Base-by-base conservation (phyloP, 2,329 filamentous ascomycete genomes). In the Penicillium sp. region DNA sequence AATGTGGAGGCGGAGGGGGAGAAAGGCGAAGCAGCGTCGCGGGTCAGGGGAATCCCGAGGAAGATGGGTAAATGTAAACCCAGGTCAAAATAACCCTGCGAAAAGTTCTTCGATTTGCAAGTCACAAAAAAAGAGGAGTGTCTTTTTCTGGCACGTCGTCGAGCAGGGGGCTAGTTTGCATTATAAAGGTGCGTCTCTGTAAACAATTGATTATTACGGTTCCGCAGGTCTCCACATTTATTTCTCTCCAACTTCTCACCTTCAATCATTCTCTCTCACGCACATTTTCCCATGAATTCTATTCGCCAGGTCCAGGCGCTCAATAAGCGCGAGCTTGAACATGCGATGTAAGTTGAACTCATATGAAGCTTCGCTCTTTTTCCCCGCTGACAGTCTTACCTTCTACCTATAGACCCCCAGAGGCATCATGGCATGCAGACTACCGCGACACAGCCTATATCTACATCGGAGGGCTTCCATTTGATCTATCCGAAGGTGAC, bases 361-460 rank as follows among this genome's bases (percentile, higher is more conserved):
- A 55, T 62, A 16, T 40, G 40, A 53, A 43, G 29, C 41, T 39
- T 38, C 27, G 50, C 31, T 52, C 38, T 36, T 52, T 51, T 29
- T 1, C n/a, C 55, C 55, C 39, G 34, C 41, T 51, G 45, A 55
- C 44, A 50, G 58, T 56, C 60, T 56, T 58, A 48, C 45, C 19
- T 46, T 57, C 11, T 36, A 40, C 36, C 21, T 63, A 50, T 68
- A 92, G 91, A 65, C 83, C 88, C 2, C 88, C 92, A 41, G 87
- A 92, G 76, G 93, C 89, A 62, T 97, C 93, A 56, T 97, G 93
- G 93, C 93, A 97, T 74, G 88, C 89, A 73, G 95, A 99, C 79
- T 99, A 97, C 78, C 90, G 91, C 77, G 94, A 96, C 78, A 97
- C 94, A 2, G 95, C 94, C 58, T 99, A 93, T 75, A 81, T 99